These are phyloP conservation scores for Cucurbitaria berberidis DNA, from an alignment of 2,329 filamentous ascomycete species.

Conservation along the genomic window DNA sequence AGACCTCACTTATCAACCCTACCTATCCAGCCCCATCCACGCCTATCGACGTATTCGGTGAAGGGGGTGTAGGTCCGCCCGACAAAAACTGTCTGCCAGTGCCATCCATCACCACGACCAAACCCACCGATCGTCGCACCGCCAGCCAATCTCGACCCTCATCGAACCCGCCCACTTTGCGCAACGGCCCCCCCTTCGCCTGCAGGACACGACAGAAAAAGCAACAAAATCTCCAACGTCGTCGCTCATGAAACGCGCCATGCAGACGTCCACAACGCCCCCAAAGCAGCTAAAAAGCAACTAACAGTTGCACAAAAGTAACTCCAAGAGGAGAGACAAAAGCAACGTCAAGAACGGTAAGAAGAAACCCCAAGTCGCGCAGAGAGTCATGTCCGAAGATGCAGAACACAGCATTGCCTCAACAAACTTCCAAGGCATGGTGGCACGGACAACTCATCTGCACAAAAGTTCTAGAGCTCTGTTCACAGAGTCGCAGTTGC, in stretches of 20 bases:
- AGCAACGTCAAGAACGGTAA: constrained; percentile 19
- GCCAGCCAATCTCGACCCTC: background rate
- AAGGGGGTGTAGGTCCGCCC: no score
- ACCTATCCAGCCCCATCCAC: background rate
- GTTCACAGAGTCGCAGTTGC: constrained; percentile 1
- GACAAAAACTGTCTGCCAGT: no score
- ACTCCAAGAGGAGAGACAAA: constrained; percentile 22
- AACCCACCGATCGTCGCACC: background rate
- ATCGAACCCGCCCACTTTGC: constrained; percentile 15
- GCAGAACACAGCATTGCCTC: constrained; percentile 20
- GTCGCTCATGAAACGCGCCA: constrained; percentile 30
- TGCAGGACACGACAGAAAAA: constrained; percentile 25
- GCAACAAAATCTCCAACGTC: constrained; percentile 15
- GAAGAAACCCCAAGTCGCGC: constrained; percentile 10
- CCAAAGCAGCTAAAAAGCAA: no score
- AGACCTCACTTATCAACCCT: no score
- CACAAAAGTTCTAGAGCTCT: background rate
- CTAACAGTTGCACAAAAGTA: constrained; percentile 19
- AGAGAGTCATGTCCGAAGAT: constrained; percentile 10
- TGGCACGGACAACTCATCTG: constrained; percentile 6
- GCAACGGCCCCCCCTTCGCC: constrained; percentile 19
- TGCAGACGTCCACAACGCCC: constrained; percentile 18
- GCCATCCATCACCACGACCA: no score
- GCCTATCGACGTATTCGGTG: background rate
- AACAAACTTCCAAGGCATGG: constrained; percentile 1